Percentiles rank a stretch among this genome's conserved stretches.
phyloP scores from a whole-genome alignment of 805 yeast species.

The Isabelozyma rhagii region DNA sequence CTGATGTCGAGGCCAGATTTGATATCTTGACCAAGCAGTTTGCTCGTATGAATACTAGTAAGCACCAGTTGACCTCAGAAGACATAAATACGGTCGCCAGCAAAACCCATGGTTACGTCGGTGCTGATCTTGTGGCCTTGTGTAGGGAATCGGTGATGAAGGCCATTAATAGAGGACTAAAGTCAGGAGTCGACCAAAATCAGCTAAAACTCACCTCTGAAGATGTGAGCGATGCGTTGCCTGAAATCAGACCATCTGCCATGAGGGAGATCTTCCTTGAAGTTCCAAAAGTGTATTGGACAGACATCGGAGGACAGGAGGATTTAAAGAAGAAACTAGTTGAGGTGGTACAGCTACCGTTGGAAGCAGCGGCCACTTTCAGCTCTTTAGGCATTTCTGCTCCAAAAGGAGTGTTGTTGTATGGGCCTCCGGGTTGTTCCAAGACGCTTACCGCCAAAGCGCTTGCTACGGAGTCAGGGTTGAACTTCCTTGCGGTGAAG shows the following conservation, averaged over 20 bases:
- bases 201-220: slow-evolving; percentile 45
- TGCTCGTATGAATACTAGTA: slow-evolving; percentile 40
- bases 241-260: slow-evolving; percentile 90
- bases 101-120: slow-evolving; percentile 95
- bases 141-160: slow-evolving; percentile 86
- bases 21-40: slow-evolving; percentile 71
- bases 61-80: slow-evolving; percentile 47
- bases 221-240: slow-evolving; percentile 70
- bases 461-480: slow-evolving; percentile 90
- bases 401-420: slow-evolving; percentile 88
- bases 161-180: slow-evolving; percentile 64
- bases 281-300: slow-evolving; percentile 91
- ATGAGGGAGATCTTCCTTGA: slow-evolving; percentile 95
- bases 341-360: slow-evolving; percentile 91
- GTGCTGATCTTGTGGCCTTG: slow-evolving; percentile 88
- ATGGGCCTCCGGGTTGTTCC: slow-evolving; percentile 99
- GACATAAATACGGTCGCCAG: slow-evolving; percentile 65
- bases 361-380: slow-evolving; percentile 78
- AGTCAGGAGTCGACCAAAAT: slow-evolving; percentile 15
- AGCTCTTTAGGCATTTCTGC: slow-evolving; percentile 75
- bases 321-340: slow-evolving; percentile 73
- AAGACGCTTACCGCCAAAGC: slow-evolving; percentile 95
- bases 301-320: slow-evolving; percentile 94
- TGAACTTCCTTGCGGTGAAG: slow-evolving; percentile 90
- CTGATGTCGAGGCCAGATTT: slow-evolving; percentile 75